Conservation (phyloP, 345 rosid genomes). For the Murraya paniculata region DNA sequence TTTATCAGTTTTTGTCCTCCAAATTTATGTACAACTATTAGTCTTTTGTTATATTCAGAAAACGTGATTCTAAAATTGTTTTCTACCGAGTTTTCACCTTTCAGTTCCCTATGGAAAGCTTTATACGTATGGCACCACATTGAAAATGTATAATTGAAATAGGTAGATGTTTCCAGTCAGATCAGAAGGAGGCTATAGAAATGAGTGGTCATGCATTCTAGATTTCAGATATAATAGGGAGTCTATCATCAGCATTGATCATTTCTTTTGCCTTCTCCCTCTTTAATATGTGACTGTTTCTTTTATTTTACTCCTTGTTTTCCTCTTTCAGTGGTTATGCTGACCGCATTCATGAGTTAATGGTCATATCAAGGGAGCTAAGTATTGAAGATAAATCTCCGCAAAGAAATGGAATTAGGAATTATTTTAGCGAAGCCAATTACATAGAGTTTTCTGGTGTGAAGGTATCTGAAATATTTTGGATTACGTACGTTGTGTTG, state of each 20-base stretch:
- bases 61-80: neutral
- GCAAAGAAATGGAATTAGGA: slow-evolving; percentile 68
- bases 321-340: slow-evolving; percentile 83
- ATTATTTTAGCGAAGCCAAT: slow-evolving; percentile 83
- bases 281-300: slow-evolving; percentile 13
- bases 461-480: slow-evolving; percentile 57
- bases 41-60: neutral
- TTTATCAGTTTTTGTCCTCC: neutral
- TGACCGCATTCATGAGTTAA: slow-evolving; percentile 89
- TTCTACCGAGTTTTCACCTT: slow-evolving; percentile 3
- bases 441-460: slow-evolving; percentile 89
- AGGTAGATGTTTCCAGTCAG: neutral
- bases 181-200: neutral
- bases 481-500: neutral
- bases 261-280: neutral
- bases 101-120: neutral
- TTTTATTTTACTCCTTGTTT: slow-evolving; percentile 5
- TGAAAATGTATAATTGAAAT: neutral
- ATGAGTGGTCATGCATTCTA: neutral
- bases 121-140: neutral
- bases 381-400: slow-evolving; percentile 53
- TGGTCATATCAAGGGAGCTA: slow-evolving; percentile 82
- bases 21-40: neutral
- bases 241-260: neutral
- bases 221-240: neutral